Base-by-base conservation (phyloP, 164 flowering plant species). In the grape (Vitis vinifera) region DNA sequence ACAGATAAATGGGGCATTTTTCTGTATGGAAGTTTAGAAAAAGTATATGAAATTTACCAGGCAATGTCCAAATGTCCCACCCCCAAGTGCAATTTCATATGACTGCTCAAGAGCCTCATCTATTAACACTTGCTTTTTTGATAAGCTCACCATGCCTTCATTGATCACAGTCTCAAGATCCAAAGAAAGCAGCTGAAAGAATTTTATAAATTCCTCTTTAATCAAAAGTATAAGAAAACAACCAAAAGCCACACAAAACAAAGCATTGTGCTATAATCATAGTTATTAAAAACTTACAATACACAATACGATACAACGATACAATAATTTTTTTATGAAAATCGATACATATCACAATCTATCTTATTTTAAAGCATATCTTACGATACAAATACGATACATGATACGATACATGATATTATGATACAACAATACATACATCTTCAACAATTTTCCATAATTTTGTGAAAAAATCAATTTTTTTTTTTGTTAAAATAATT, bases 31-130 rank as follows among this genome's bases (percentile, higher is more conserved):
- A 59, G 53, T 1, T 9, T 19, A 15, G 37, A 64, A 55, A 17
- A 11, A 30, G 63, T 53, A 53, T 1, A 56, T 23, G 60, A 27
- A 61, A 55, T 48, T 56, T 89, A 91, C 97, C 94, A 91, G 71
- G 74, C 98, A 91, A 66, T 69, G 75, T 27, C 94, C 98, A 72
- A 81, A 89, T 30, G 57, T 71, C 75, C 94, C 98, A 60, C 77
- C 83, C 1, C 88, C 93, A 67, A 94, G 87, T 51, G 82, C 77
- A 71, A 94, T 86, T 71, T 87, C 85, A 78, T 82, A 92, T 10
- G 98, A 87, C 67, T 80, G 87, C 68, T 73, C 80, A 11, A 94
- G 90, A 69, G 76, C 80, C 49, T 82, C 92, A 68, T 84, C 84
- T 62, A 92, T 90, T 53, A 86, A 65, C 48, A 78, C 87, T 68